Base-by-base conservation (phyloP, 805 yeast genomes). In the Saturnispora dispora region DNA sequence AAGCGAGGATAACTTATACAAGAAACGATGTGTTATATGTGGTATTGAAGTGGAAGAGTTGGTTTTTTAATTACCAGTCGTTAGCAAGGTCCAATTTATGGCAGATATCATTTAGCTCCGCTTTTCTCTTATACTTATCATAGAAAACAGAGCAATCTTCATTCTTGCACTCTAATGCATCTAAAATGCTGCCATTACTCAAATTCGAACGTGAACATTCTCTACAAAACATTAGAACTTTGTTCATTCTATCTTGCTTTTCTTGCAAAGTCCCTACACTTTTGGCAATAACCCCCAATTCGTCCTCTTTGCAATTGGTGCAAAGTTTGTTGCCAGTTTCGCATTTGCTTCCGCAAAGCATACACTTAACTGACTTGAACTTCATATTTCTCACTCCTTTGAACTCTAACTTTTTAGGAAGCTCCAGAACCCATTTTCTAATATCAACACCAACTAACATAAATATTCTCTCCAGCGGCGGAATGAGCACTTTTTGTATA, bases 391-490 rank as follows among this genome's bases (percentile, higher is more conserved):
- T 53, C 11, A 57, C 33, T n/a, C 56, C 53, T 8, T 48, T 35
- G 32, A 55, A 53, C 0, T 43, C 50, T 17, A 60, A 11, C 30
- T 50, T 40, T 54, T 70, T 70, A 0, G 95, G 88, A 70, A 89
- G 71, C 27, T 81, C 86, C 10, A 66, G 65, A 55, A 81, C 86
- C 99, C 99, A 93, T 4, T 71, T 71, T 41, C 72, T 71, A 5
- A 90, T 74, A 66, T 88, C 85, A 2, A 85, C 93, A 0, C 99
- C 99, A 52, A 88, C 67, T 13, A 91, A 66, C 58, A 81, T 85
- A 65, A 93, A 86, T 2, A 91, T 70, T 53, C 99, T 70, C 55
- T 88, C 95, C 50, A 93, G 67, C 0, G 99, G 98, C 2, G 99
- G 98, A 8, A 91, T 79, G 45, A 93, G 66, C 2, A 88, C 88